A percentile compares a stretch with the other conserved stretches of the same genome.
These are phyloP conservation scores for Blastobotrys malaysiensis DNA, from an alignment of 1,139 yeast genomes.

Conservation along the genomic window DNA sequence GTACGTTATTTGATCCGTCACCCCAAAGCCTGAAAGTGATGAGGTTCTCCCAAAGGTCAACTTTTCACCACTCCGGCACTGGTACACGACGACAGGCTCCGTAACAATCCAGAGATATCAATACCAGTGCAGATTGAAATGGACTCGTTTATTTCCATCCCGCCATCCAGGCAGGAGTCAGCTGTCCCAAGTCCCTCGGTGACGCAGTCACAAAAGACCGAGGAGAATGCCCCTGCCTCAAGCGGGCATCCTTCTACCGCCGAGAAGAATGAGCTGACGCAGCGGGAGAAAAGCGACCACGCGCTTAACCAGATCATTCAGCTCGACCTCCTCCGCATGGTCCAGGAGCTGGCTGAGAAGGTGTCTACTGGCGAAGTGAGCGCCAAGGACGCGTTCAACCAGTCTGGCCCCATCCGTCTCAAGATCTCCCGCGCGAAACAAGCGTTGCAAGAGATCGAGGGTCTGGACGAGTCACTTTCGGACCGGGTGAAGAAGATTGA, in stretches of 20 bases:
- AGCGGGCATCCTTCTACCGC: neutral
- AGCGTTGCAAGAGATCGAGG: constrained; percentile 17
- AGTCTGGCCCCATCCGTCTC: constrained; percentile 27
- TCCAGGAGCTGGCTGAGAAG: constrained; percentile 22
- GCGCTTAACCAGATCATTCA: constrained; percentile 9
- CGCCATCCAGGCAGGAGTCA: constrained; percentile 9
- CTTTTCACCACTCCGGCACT: neutral
- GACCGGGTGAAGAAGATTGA: constrained; percentile 14
- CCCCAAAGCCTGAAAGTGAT: too few relatives aligned
- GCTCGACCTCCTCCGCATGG: constrained; percentile 23
- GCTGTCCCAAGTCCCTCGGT: constrained; percentile 9
- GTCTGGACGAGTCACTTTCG: constrained; percentile 19
- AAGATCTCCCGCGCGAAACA: constrained; percentile 20
- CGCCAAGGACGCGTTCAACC: constrained; percentile 19
- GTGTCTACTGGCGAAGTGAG: constrained; percentile 19
- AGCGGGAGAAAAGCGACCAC: neutral
- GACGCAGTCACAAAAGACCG: neutral
- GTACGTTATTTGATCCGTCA: too few relatives aligned
- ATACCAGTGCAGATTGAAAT: too few relatives aligned
- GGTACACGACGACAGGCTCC: too few relatives aligned
- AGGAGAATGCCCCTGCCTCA: neutral
- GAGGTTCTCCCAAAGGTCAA: neutral
- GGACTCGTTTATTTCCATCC: constrained; percentile 14
- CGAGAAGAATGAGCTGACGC: neutral
- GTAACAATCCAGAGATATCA: too few relatives aligned